phyloP scores from a whole-genome alignment of 139 green algal species.

The Yamagishiella unicocca region DNA sequence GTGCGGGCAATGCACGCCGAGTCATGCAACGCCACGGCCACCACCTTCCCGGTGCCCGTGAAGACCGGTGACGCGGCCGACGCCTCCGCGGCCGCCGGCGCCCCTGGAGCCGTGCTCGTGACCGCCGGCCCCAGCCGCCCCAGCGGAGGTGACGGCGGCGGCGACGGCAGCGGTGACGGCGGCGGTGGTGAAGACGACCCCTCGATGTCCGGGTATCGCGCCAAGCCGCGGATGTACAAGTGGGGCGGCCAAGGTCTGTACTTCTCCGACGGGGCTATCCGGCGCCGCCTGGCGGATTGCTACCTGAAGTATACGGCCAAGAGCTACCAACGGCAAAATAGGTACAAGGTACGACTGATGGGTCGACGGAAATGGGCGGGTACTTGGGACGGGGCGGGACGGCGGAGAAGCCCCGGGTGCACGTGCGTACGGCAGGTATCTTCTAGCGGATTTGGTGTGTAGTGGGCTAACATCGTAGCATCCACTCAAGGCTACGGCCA shows the following conservation, averaged over 20 bases:
- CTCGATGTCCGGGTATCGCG: neutral
- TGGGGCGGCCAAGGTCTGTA: slow-evolving; percentile 40
- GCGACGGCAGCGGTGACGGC: neutral
- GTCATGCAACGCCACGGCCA: slow-evolving; percentile 22
- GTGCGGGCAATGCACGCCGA: neutral
- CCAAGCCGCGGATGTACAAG: slow-evolving; percentile 7
- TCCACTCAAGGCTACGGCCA: too few relatives aligned
- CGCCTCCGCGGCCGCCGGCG: neutral
- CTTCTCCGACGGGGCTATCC: neutral
- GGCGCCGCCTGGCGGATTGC: slow-evolving; percentile 22
- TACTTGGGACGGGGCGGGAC: too few relatives aligned
- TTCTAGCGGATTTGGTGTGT: too few relatives aligned
- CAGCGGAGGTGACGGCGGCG: neutral
- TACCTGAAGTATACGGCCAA: slow-evolving; percentile 3
- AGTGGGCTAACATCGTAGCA: too few relatives aligned
- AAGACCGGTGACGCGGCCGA: neutral
- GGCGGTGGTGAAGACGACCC: neutral
- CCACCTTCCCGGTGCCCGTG: neutral
- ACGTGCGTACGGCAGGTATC: too few relatives aligned
- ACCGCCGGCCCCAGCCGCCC: neutral
- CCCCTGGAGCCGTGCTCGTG: neutral
- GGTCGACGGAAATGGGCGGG: neutral
- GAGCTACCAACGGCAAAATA: neutral
- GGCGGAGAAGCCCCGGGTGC: too few relatives aligned
- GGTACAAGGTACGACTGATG: slow-evolving; percentile 1